These are phyloP conservation scores for Corchorus capsularis DNA, from an alignment of 345 rosid genomes.

Conservation along the genomic window DNA sequence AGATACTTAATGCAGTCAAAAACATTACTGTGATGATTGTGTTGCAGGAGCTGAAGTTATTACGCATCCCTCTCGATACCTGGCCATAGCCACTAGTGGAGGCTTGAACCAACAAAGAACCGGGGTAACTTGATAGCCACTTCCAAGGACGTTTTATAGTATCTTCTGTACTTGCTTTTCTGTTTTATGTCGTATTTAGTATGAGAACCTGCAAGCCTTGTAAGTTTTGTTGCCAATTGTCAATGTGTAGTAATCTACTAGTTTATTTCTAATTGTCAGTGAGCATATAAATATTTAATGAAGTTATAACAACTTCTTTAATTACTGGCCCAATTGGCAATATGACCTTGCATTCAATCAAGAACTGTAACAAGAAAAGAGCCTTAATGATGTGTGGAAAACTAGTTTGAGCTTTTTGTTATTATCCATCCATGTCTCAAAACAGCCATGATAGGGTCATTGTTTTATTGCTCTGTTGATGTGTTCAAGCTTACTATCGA, in stretches of 20 bases:
- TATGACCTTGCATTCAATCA: neutral
- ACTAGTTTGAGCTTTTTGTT: constrained; percentile 1
- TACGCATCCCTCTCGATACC: constrained; percentile 41
- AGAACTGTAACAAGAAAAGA: neutral
- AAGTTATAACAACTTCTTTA: neutral
- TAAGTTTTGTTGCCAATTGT: constrained; percentile 26
- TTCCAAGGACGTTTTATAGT: neutral
- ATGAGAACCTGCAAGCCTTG: constrained; percentile 55
- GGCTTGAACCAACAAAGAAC: constrained; percentile 80
- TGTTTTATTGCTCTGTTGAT: constrained; percentile 1
- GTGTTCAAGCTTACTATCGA: constrained; percentile 17
- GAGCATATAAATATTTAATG: neutral
- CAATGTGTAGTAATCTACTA: neutral
- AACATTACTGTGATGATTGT: neutral
- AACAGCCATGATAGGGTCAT: neutral
- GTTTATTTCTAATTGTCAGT: constrained; percentile 1
- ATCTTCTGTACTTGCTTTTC: neutral
- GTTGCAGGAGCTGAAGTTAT: constrained; percentile 27
- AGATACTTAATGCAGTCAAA: neutral
- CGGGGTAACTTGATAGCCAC: constrained; percentile 41
- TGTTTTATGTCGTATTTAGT: neutral
- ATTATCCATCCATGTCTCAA: neutral
- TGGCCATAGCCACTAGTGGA: constrained; percentile 65
- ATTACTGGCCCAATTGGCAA: neutral
- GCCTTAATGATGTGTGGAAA: neutral